phyloP scores from a whole-genome alignment of 768 basidiomycete genomes.

The Glaciozyma martinii region DNA sequence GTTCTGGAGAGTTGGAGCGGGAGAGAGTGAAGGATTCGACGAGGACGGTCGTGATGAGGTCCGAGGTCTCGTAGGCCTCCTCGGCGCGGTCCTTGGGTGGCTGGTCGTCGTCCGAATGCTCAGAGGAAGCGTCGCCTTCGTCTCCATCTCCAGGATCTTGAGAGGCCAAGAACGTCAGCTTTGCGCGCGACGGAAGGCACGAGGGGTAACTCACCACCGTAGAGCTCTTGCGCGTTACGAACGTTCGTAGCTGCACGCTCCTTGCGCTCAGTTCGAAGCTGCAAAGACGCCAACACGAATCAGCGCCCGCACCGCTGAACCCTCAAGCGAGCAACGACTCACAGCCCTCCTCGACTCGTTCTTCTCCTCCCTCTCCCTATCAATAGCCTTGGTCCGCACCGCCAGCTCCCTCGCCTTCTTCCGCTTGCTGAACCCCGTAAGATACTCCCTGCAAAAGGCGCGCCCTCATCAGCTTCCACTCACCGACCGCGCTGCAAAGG shows the following conservation, averaged over 20 bases:
- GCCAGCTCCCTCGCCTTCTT: conserved; percentile 27
- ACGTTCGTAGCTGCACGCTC: conserved; percentile 27
- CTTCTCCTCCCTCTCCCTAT: conserved; percentile 23
- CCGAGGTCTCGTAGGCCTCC: conserved; percentile 13
- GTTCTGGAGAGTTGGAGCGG: conserved; percentile 24
- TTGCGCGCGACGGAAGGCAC: background rate
- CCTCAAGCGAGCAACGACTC: background rate
- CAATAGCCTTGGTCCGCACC: conserved; percentile 19
- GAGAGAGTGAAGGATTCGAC: conserved; percentile 25
- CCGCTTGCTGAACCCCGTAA: conserved; percentile 28
- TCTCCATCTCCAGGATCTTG: background rate
- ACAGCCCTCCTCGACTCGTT: conserved; percentile 11
- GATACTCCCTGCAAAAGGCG: conserved; percentile 14
- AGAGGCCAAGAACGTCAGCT: background rate
- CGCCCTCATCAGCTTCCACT: background rate
- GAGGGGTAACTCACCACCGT: conserved; percentile 19
- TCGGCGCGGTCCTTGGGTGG: background rate
- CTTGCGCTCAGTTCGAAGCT: conserved; percentile 10
- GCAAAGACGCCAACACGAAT: background rate
- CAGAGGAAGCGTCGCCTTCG: background rate
- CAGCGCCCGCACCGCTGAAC: background rate
- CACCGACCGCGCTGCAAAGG: background rate
- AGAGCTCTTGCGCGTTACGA: conserved; percentile 13
- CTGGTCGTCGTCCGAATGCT: background rate
- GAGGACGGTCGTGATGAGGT: conserved; percentile 22